Evolutionary conservation across 345 rosid genomes (phyloP).

Genomic region (Zanthoxylum bungeanum): DNA sequence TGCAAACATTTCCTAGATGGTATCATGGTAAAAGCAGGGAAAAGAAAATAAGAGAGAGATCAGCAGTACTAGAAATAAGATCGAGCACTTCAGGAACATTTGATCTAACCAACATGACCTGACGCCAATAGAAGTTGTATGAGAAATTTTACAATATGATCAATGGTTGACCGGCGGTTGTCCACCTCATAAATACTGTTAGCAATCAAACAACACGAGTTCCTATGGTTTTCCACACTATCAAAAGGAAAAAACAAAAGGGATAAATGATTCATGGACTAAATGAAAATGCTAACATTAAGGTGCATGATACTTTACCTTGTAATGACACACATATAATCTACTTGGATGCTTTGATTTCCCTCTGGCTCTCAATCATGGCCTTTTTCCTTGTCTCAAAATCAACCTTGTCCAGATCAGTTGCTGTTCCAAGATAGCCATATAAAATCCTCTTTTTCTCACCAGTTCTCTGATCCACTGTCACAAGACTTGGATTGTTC

Average conservation of each 20-base stretch:
- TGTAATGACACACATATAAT: constrained; percentile 9
- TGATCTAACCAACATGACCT: background rate
- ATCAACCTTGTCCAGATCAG: constrained; percentile 78
- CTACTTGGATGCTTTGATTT: constrained; percentile 43
- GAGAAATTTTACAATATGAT: background rate
- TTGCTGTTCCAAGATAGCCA: constrained; percentile 73
- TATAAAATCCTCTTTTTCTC: constrained; percentile 77
- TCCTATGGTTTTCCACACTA: constrained; percentile 13
- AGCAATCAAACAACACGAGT: constrained; percentile 8
- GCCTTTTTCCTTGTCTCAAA: constrained; percentile 76
- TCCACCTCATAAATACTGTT: background rate
- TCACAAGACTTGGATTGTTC: constrained; percentile 65
- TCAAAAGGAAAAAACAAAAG: background rate
- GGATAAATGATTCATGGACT: background rate
- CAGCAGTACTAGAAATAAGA: background rate
- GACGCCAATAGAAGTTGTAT: background rate
- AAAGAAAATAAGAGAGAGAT: background rate
- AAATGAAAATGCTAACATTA: constrained; percentile 3
- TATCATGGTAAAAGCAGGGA: background rate
- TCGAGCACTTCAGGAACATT: background rate
- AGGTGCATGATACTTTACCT: constrained; percentile 28
- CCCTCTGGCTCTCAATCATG: constrained; percentile 66
- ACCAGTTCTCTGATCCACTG: constrained; percentile 60
- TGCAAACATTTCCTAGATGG: background rate
- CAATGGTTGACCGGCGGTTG: background rate